Base-by-base conservation (phyloP, 108 stramenopile species). In the Aurantiochytrium sp. region DNA sequence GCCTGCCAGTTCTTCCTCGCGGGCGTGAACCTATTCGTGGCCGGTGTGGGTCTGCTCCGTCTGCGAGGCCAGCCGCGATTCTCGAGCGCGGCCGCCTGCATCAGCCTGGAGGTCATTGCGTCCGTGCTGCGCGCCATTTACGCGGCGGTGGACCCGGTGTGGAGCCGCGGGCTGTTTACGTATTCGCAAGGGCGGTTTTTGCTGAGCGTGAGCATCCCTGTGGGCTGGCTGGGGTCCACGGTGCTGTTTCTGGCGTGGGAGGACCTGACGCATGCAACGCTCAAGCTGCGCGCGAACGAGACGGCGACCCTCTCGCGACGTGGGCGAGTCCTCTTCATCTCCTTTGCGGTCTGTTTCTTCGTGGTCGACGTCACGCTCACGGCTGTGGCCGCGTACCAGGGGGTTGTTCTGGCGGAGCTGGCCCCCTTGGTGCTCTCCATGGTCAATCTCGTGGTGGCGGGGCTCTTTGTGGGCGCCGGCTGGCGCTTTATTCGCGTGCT, bases 151-250 rank as follows among this genome's bases (percentile, higher is more conserved):
- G 73, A 81, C 73, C 73, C 73, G 6, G n/a, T 48, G 2, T 81
- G 73, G 73, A 81, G 36, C 8, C 73, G 73, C 45, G 73, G 73
- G 8, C 10, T 81, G 6, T 81, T 81, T 41, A 81, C 73, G 12
- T 81, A 81, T 24, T 41, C 73, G 1, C 73, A 41, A 24, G 45
- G 73, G 21, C 39, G 73, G 10, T 48, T 81, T 24, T 24, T 81
- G 42, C 39, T 81, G 21, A 81, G 19, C n/a, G 12, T 81, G 19
- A 81, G 42, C 2, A 48, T 81, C 8, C 73, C 73, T 22, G 21
- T 81, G 73, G 24, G 45, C 42, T 48, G 39, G 42, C 42, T 81
- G 2, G 73, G 42, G 19, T 48, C 42, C 8, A 48, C 45, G 6
- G 73, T 81, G 10, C 36, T 81, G n/a, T 48, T 81, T 27, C 32